phyloP scores from a whole-genome alignment of 768 basidiomycete genomes.

The Grammothele lineata region DNA sequence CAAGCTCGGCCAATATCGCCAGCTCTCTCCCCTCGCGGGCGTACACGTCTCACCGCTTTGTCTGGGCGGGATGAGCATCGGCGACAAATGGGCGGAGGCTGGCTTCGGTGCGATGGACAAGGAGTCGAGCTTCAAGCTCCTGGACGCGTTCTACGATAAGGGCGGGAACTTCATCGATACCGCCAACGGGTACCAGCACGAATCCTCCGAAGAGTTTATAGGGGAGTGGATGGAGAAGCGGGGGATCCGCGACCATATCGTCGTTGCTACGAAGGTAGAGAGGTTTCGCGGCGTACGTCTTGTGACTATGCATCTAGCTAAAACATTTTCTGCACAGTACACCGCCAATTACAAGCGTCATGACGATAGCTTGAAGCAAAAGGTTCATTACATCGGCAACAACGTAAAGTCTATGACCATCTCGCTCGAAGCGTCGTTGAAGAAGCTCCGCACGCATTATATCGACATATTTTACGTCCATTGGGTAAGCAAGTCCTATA shows the following conservation, averaged over 20 bases:
- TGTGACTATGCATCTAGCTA: no score
- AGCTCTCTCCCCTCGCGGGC: constrained; percentile 36
- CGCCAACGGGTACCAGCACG: constrained; percentile 49
- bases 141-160: constrained; percentile 40
- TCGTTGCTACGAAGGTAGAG: constrained; percentile 41
- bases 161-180: constrained; percentile 51
- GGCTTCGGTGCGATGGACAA: constrained; percentile 42
- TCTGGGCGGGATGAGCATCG: constrained; percentile 47
- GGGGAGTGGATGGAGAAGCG: constrained; percentile 48
- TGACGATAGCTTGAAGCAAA: constrained; percentile 15
- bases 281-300: no score
- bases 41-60: constrained; percentile 46
- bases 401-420: constrained; percentile 34
- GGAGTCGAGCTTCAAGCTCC: constrained; percentile 37
- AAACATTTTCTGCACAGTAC: constrained; percentile 20
- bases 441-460: constrained; percentile 39
- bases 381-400: constrained; percentile 33
- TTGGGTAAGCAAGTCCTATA: constrained; percentile 17
- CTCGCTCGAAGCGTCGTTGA: constrained; percentile 31
- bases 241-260: constrained; percentile 42
- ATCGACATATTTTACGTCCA: constrained; percentile 45
- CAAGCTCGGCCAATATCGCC: constrained; percentile 33
- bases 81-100: constrained; percentile 36
- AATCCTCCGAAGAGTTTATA: constrained; percentile 46
- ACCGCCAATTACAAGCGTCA: constrained; percentile 20